phyloP scores from a whole-genome alignment of 352 stramenopile species.

The Phytophthora podocarpi region DNA sequence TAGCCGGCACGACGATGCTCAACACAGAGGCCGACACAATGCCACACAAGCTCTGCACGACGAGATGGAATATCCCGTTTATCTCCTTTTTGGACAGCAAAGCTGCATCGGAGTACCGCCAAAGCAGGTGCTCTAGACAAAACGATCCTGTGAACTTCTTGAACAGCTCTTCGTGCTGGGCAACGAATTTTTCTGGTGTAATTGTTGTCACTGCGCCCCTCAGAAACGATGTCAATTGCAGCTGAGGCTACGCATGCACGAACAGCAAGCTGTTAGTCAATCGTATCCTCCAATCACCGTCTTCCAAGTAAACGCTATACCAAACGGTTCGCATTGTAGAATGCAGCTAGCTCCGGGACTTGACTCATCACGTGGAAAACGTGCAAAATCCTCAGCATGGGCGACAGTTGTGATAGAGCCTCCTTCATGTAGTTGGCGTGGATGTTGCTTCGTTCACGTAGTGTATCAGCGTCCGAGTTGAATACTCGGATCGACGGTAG shows the following conservation, averaged over 20 bases:
- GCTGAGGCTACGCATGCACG: conserved; percentile 53
- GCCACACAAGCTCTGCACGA: conserved; percentile 77
- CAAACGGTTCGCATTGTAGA: conserved; percentile 83
- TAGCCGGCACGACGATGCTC: conserved; percentile 54
- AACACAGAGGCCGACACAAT: conserved; percentile 64
- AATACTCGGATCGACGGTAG: conserved; percentile 74
- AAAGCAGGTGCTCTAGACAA: conserved; percentile 65
- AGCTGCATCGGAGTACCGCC: conserved; percentile 41
- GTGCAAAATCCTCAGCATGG: conserved; percentile 77
- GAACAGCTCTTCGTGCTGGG: conserved; percentile 80
- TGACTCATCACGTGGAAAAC: conserved; percentile 79
- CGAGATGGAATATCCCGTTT: conserved; percentile 79
- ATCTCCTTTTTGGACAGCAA: conserved; percentile 83
- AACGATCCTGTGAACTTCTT: conserved; percentile 78
- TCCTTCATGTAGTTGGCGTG: conserved; percentile 76
- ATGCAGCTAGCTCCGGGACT: conserved; percentile 68
- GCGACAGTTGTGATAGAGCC: conserved; percentile 59
- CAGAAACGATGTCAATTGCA: conserved; percentile 78
- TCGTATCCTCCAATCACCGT: too few relatives aligned
- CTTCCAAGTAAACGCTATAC: conserved; percentile 31
- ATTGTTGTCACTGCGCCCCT: conserved; percentile 71
- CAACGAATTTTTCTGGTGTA: conserved; percentile 74
- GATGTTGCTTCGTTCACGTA: conserved; percentile 65
- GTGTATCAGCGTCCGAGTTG: conserved; percentile 65
- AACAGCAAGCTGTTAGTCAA: background rate